phyloP scores from a whole-genome alignment of 768 basidiomycete species.

The Agaricus sinodeliciosus region DNA sequence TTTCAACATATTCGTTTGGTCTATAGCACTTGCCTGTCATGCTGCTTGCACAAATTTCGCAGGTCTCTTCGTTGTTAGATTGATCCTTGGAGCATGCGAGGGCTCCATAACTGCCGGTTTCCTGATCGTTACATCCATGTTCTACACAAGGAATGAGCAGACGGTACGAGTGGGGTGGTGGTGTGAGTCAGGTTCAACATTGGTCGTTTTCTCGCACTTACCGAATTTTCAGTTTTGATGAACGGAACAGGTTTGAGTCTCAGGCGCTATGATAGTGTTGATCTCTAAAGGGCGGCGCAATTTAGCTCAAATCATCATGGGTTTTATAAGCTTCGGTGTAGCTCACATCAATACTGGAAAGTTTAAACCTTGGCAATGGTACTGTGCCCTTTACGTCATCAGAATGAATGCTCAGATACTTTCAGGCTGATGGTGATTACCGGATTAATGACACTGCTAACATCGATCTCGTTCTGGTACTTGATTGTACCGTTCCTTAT shows the following conservation, averaged over 20 bases:
- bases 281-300: background rate
- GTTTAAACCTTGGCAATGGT: slow-evolving; percentile 76
- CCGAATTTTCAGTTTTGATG: slow-evolving; percentile 50
- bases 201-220: background rate
- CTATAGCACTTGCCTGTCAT: slow-evolving; percentile 49
- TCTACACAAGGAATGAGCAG: slow-evolving; percentile 68
- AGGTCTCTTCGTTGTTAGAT: slow-evolving; percentile 53
- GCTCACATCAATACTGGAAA: slow-evolving; percentile 50
- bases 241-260: slow-evolving; percentile 52
- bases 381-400: background rate
- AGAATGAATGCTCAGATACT: background rate
- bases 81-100: slow-evolving; percentile 70
- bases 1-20: slow-evolving; percentile 64
- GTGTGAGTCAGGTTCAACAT: slow-evolving; percentile 42
- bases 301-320: slow-evolving; percentile 64
- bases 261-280: no score
- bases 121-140: slow-evolving; percentile 73
- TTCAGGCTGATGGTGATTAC: slow-evolving; percentile 66
- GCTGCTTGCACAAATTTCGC: slow-evolving; percentile 69
- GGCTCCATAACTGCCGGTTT: slow-evolving; percentile 69
- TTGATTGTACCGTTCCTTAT: slow-evolving; percentile 8
- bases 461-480: slow-evolving; percentile 51
- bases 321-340: slow-evolving; percentile 61
- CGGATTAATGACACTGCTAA: slow-evolving; percentile 48
- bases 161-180: slow-evolving; percentile 67